Evolutionary conservation across 2,329 filamentous ascomycete species (phyloP).

Genomic region (Diaporthe destruens): DNA sequence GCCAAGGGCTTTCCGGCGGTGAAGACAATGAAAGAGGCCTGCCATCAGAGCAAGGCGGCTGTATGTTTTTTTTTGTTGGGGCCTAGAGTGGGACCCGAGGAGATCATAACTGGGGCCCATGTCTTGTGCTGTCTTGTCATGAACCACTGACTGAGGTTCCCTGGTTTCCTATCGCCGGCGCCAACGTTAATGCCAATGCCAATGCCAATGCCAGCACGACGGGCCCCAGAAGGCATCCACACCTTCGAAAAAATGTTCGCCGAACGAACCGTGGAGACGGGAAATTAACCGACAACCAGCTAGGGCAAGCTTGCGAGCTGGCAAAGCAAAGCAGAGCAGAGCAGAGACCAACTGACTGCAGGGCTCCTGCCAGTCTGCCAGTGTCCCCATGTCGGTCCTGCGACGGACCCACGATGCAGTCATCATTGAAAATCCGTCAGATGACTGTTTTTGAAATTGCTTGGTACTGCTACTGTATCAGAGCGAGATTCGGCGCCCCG

Average conservation of each 20-base stretch:
- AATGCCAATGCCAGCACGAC: constrained; percentile 17
- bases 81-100: constrained; percentile 20
- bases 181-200: constrained; percentile 14
- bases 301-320: neutral
- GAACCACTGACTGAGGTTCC: constrained; percentile 10
- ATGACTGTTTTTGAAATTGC: constrained; percentile 33
- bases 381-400: constrained; percentile 15
- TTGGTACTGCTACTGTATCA: constrained; percentile 32
- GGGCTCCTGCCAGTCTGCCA: neutral
- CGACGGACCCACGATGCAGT: constrained; percentile 33
- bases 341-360: neutral
- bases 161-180: neutral
- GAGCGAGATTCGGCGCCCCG: constrained; percentile 15
- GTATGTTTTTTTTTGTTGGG: constrained; percentile 25
- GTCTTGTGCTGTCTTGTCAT: constrained; percentile 2
- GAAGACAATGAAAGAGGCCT: constrained; percentile 14
- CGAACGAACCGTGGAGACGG: constrained; percentile 34
- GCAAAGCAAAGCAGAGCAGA: no score
- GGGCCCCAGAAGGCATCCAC: constrained; percentile 33
- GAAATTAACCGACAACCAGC: constrained; percentile 21
- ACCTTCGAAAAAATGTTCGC: constrained; percentile 33
- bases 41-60: constrained; percentile 8
- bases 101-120: neutral
- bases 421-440: constrained; percentile 31
- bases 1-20: constrained; percentile 25